Conservation (phyloP, 2,329 filamentous ascomycete species). For the Trichoderma endophyticum region DNA sequence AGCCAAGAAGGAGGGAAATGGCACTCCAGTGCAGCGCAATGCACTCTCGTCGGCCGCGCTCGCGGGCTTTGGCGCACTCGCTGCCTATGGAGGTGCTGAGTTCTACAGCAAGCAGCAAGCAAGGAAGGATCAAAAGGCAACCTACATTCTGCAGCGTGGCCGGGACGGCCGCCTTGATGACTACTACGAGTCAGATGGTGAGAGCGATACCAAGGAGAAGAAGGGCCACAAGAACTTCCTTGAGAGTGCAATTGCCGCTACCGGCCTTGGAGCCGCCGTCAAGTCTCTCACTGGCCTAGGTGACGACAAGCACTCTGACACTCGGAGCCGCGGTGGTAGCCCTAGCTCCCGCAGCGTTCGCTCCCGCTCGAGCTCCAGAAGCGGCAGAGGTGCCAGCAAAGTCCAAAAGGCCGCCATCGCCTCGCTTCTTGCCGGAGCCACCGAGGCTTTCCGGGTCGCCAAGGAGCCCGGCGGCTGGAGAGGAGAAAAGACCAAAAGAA, state of each 20-base stretch:
- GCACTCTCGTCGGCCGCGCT: constrained; percentile 57
- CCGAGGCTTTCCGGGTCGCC: constrained; percentile 86
- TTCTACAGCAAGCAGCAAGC: constrained; percentile 59
- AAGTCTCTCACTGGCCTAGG: constrained; percentile 55
- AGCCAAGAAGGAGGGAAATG: constrained; percentile 45
- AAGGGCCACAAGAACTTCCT: constrained; percentile 63
- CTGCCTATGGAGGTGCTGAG: constrained; percentile 62
- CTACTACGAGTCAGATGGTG: constrained; percentile 58
- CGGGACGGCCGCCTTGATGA: constrained; percentile 51
- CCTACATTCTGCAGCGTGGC: constrained; percentile 51
- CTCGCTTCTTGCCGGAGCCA: constrained; percentile 82
- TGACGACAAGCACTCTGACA: constrained; percentile 39
- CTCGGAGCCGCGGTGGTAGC: constrained; percentile 49
- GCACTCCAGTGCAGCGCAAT: constrained; percentile 54
- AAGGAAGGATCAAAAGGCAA: constrained; percentile 55
- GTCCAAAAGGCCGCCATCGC: constrained; percentile 87
- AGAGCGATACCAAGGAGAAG: constrained; percentile 46
- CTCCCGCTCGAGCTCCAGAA: constrained; percentile 45
- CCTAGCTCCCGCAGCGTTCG: constrained; percentile 50
- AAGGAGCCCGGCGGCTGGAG: constrained; percentile 88
- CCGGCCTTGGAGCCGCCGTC: constrained; percentile 59
- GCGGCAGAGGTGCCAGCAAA: constrained; percentile 50
- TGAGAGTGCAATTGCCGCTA: constrained; percentile 60
- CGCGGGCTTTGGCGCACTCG: constrained; percentile 61
- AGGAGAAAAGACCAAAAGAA: constrained; percentile 85